These are phyloP conservation scores for Boletellus sp. DNA, from an alignment of 1,284 basidiomycete genomes.

Conservation along the genomic window DNA sequence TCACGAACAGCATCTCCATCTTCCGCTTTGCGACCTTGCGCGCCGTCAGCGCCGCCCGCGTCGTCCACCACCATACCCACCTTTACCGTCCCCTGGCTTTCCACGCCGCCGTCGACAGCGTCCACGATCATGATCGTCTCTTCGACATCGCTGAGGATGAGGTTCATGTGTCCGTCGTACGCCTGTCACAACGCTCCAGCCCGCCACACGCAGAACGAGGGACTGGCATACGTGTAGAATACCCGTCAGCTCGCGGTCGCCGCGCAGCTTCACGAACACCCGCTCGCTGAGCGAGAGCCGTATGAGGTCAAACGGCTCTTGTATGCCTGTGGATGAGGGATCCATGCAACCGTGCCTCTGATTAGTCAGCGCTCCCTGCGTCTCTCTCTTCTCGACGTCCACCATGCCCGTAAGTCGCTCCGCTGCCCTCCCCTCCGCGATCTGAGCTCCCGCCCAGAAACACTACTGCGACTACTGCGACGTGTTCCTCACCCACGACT, in stretches of 20 bases:
- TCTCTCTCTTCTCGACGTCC: slow-evolving; percentile 15
- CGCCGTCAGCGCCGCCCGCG: slow-evolving; percentile 9
- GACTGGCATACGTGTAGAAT: slow-evolving; percentile 78
- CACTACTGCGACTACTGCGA: slow-evolving; percentile 93
- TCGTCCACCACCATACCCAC: slow-evolving; percentile 34
- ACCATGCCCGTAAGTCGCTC: slow-evolving; percentile 28
- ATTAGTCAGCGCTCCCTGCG: slow-evolving; percentile 32
- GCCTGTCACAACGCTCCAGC: slow-evolving; percentile 54
- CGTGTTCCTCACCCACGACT: slow-evolving; percentile 87
- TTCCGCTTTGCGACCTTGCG: slow-evolving; percentile 86
- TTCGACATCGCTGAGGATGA: slow-evolving; percentile 95
- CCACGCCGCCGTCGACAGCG: slow-evolving; percentile 50
- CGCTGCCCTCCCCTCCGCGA: not conserved
- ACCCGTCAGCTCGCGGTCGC: slow-evolving; percentile 90
- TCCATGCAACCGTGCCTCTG: slow-evolving; percentile 49
- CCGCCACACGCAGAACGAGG: slow-evolving; percentile 7
- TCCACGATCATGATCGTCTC: slow-evolving; percentile 95
- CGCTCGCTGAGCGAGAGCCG: slow-evolving; percentile 94
- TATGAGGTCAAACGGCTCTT: slow-evolving; percentile 98
- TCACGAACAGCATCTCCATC: slow-evolving; percentile 97
- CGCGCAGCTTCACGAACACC: slow-evolving; percentile 93
- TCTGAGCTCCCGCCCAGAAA: slow-evolving; percentile 49
- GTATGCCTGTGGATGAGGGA: slow-evolving; percentile 71
- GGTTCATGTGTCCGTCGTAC: slow-evolving; percentile 99
- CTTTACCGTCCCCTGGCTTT: slow-evolving; percentile 56